Conservation (phyloP, 352 stramenopile genomes). For the Pythium aquatile region DNA sequence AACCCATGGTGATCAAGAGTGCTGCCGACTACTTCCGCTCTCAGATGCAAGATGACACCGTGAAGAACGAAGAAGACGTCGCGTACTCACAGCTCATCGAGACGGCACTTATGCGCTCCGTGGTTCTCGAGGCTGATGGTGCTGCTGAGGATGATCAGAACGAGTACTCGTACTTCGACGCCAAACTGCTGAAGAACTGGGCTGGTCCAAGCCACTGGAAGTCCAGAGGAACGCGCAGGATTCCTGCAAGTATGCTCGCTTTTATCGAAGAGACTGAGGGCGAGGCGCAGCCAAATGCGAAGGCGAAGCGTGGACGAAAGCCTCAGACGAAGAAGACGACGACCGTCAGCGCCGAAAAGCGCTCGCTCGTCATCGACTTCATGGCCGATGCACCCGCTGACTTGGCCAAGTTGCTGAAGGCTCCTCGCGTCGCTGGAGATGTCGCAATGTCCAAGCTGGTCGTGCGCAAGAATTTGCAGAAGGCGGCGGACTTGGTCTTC, state of each 20-base stretch:
- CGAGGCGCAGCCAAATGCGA: conserved; percentile 15
- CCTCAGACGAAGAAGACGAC: conserved; percentile 16
- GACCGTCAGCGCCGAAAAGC: conserved; percentile 38
- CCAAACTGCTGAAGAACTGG: conserved; percentile 83
- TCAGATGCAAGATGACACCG: conserved; percentile 41
- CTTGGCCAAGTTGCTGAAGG: conserved; percentile 44
- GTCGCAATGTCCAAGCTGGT: conserved; percentile 53
- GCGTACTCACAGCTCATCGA: conserved; percentile 74
- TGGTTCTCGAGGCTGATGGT: conserved; percentile 40
- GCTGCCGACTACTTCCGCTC: conserved; percentile 64
- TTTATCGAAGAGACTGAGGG: conserved; percentile 29
- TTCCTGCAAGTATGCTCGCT: conserved; percentile 41
- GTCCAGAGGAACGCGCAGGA: conserved; percentile 51
- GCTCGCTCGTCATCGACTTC: conserved; percentile 52
- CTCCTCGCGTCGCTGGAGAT: conserved; percentile 31
- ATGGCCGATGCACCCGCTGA: conserved; percentile 44
- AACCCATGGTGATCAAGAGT: conserved; percentile 22
- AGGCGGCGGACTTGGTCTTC: conserved; percentile 65
- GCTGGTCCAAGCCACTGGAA: conserved; percentile 76
- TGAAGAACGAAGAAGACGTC: conserved; percentile 51
- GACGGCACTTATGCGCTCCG: conserved; percentile 64
- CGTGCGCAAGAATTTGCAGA: conserved; percentile 47
- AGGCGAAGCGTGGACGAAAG: conserved; percentile 24
- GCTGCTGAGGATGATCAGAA: conserved; percentile 40
- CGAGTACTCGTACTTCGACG: conserved; percentile 85